Conservation (phyloP, 2,329 filamentous ascomycete species). For the Diaporthe citrichinensis region DNA sequence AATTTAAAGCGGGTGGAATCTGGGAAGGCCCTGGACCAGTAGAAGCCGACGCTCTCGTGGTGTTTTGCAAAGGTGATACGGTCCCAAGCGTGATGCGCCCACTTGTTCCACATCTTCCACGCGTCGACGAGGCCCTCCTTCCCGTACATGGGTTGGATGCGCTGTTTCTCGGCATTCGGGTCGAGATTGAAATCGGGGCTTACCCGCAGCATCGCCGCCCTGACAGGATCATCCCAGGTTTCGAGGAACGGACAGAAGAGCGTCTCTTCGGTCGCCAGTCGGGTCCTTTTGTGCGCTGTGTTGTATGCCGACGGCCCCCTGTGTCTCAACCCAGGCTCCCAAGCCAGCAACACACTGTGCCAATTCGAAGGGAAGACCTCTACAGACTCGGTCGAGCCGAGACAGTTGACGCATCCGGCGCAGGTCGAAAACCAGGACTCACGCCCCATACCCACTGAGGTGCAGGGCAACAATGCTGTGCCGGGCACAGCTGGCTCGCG, state of each 20-base stretch:
- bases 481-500: neutral
- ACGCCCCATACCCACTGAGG: neutral
- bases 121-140: slow-evolving; percentile 11
- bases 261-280: neutral
- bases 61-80: neutral
- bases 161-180: neutral
- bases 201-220: slow-evolving; percentile 2
- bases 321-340: neutral
- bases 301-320: neutral
- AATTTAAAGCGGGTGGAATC: neutral
- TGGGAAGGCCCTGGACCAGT: slow-evolving; percentile 9
- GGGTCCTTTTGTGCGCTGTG: neutral
- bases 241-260: neutral
- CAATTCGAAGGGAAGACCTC: neutral
- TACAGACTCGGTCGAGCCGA: slow-evolving; percentile 7
- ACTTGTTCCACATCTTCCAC: neutral
- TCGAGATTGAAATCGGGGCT: neutral
- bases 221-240: slow-evolving; percentile 8
- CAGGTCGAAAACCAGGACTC: slow-evolving; percentile 22
- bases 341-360: neutral
- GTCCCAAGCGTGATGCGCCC: neutral
- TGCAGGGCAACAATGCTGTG: neutral
- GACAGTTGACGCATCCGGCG: slow-evolving; percentile 5
- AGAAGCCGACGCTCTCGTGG: slow-evolving; percentile 8
- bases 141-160: slow-evolving; percentile 1